phyloP scores from a whole-genome alignment of 139 green algal genomes.

The Chlamydomonas incerta region DNA sequence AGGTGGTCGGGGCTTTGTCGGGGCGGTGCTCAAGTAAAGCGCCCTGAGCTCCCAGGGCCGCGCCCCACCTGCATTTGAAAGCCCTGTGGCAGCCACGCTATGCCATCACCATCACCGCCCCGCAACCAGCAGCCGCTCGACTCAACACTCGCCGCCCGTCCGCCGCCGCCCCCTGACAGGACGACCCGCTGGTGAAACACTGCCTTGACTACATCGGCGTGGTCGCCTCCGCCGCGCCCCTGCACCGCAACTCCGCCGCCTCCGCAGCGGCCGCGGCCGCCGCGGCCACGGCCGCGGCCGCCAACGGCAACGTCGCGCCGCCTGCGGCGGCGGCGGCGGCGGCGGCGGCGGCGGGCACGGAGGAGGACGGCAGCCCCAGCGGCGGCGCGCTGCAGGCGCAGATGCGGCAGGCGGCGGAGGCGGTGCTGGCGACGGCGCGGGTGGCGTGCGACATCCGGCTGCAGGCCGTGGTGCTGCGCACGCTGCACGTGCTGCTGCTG shows the following conservation, averaged over 20 bases:
- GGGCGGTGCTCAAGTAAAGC: no score
- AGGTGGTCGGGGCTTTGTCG: background rate
- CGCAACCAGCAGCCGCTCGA: no score
- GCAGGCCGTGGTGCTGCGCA: slow-evolving; percentile 48
- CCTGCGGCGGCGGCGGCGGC: background rate
- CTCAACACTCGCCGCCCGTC: no score
- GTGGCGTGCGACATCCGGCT: slow-evolving; percentile 3
- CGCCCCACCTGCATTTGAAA: no score
- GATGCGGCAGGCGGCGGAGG: slow-evolving; percentile 18
- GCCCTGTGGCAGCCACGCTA: no score
- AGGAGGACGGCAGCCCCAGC: background rate
- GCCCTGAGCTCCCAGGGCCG: no score
- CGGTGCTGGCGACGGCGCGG: slow-evolving; percentile 23
- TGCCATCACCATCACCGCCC: no score
- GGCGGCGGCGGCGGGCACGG: background rate
- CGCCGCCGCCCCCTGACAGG: background rate
- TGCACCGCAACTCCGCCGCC: background rate
- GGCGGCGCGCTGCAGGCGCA: slow-evolving; percentile 5
- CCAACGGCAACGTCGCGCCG: background rate
- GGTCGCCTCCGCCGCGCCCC: slow-evolving; percentile 9
- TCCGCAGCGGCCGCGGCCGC: background rate
- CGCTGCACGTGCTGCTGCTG: slow-evolving; percentile 39
- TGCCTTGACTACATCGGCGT: slow-evolving; percentile 58
- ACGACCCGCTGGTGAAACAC: slow-evolving; percentile 55
- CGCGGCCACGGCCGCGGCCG: background rate